Evolutionary conservation across 441 rosid species (phyloP).

Genomic region (Sinapis alba): DNA sequence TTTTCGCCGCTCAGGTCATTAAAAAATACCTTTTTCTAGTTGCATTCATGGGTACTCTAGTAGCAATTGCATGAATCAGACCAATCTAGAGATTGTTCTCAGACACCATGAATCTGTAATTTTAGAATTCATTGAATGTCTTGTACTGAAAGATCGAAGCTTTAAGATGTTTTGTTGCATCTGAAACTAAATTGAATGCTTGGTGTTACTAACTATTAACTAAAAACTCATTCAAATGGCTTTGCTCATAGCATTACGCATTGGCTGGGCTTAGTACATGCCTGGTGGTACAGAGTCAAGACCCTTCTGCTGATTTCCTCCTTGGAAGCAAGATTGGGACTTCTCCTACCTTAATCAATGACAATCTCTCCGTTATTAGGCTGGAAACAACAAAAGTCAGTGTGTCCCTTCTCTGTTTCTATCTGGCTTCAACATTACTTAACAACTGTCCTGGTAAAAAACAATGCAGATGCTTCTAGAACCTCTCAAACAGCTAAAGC

Average conservation of each 20-base stretch:
- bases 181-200: slow-evolving; percentile 7
- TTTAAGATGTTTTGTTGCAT: neutral
- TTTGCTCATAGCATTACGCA: slow-evolving; percentile 67
- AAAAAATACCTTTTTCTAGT: neutral
- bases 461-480: slow-evolving; percentile 77
- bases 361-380: slow-evolving; percentile 71
- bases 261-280: slow-evolving; percentile 75
- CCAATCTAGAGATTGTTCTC: too few relatives aligned
- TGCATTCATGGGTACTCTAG: neutral
- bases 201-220: slow-evolving; percentile 13
- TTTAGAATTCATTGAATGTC: neutral
- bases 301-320: slow-evolving; percentile 76
- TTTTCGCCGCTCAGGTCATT: slow-evolving; percentile 83
- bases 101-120: neutral
- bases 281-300: slow-evolving; percentile 78
- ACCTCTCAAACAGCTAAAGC: slow-evolving; percentile 76
- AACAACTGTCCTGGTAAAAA: slow-evolving; percentile 16
- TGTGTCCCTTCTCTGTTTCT: slow-evolving; percentile 22
- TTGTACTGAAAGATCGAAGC: neutral
- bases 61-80: neutral
- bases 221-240: neutral
- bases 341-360: slow-evolving; percentile 56
- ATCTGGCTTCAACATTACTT: slow-evolving; percentile 3
- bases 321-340: slow-evolving; percentile 75
- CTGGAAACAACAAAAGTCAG: slow-evolving; percentile 81